Evolutionary conservation across 2,329 filamentous ascomycete species (phyloP).

Genomic region (Ophiostoma angusticollis): DNA sequence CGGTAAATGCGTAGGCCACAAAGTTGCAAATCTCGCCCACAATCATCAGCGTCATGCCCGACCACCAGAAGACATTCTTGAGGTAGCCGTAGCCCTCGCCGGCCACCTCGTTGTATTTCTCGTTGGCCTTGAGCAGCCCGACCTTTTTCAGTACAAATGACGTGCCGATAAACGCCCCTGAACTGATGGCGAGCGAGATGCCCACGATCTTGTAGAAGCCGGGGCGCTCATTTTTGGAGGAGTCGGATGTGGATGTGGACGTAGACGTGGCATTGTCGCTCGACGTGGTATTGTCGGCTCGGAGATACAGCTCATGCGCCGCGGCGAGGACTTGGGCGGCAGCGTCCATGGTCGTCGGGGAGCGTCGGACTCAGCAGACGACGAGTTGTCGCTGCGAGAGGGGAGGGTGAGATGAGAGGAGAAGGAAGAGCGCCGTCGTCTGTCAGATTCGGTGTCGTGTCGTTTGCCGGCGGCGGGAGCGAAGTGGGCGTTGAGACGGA

Average conservation of each 20-base stretch:
- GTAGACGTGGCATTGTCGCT: constrained; percentile 8
- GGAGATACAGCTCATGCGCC: constrained; percentile 30
- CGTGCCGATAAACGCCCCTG: constrained; percentile 82
- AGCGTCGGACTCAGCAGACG: too few relatives aligned
- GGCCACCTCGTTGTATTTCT: constrained; percentile 90
- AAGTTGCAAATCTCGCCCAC: constrained; percentile 95
- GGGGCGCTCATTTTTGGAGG: constrained; percentile 25
- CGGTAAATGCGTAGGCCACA: constrained; percentile 90
- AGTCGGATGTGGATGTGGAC: not conserved
- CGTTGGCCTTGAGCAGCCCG: constrained; percentile 80
- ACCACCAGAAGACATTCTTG: constrained; percentile 92
- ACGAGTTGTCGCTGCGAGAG: too few relatives aligned
- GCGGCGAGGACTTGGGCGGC: constrained; percentile 18
- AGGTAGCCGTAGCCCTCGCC: constrained; percentile 96
- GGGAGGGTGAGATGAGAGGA: too few relatives aligned
- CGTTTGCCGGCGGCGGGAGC: too few relatives aligned
- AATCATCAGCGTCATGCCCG: constrained; percentile 93
- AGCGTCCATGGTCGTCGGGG: constrained; percentile 17
- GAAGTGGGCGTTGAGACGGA: too few relatives aligned
- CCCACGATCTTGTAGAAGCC: constrained; percentile 70
- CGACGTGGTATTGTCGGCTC: constrained; percentile 24
- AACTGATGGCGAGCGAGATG: constrained; percentile 71
- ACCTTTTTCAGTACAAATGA: constrained; percentile 96
- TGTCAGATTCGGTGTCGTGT: too few relatives aligned
- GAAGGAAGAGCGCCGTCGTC: too few relatives aligned